Percentiles rank a stretch among this genome's conserved stretches.
Evolutionary conservation across 352 stramenopile genomes (phyloP).

Genomic region (Elongisporangium prolatum): DNA sequence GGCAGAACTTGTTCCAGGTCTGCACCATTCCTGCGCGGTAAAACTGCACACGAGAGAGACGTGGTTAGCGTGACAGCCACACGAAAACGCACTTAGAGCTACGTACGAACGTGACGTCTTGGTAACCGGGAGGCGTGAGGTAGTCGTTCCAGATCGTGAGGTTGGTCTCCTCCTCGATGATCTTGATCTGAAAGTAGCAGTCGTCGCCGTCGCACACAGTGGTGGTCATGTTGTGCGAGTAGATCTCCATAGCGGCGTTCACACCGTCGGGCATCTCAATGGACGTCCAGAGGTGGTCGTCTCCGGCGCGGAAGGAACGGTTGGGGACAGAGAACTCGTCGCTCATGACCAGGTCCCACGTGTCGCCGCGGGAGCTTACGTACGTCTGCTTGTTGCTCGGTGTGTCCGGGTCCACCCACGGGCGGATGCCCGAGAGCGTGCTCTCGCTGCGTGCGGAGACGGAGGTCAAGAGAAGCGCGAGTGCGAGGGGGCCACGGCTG

Average conservation of each 20-base stretch:
- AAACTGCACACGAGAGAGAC: conserved; percentile 8
- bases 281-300: conserved; percentile 86
- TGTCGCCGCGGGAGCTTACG: conserved; percentile 29
- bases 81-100: neutral
- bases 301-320: conserved; percentile 64
- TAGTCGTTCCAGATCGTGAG: conserved; percentile 50
- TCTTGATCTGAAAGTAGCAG: conserved; percentile 38
- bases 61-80: neutral
- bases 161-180: conserved; percentile 24
- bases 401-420: conserved; percentile 45
- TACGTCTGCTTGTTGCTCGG: conserved; percentile 24
- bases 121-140: conserved; percentile 13
- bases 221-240: conserved; percentile 66
- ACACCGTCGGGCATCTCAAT: conserved; percentile 28
- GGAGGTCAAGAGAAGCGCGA: neutral
- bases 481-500: neutral
- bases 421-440: conserved; percentile 32
- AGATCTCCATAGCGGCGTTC: conserved; percentile 84
- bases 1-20: conserved; percentile 96
- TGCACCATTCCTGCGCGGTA: conserved; percentile 86
- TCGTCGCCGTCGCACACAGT: conserved; percentile 30
- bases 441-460: neutral
- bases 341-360: conserved; percentile 73
- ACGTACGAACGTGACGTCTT: conserved; percentile 14
- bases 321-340: conserved; percentile 85